These are phyloP conservation scores for Eimeria acervulina DNA, from an alignment of 169 alveolate species.

Conservation along the genomic window DNA sequence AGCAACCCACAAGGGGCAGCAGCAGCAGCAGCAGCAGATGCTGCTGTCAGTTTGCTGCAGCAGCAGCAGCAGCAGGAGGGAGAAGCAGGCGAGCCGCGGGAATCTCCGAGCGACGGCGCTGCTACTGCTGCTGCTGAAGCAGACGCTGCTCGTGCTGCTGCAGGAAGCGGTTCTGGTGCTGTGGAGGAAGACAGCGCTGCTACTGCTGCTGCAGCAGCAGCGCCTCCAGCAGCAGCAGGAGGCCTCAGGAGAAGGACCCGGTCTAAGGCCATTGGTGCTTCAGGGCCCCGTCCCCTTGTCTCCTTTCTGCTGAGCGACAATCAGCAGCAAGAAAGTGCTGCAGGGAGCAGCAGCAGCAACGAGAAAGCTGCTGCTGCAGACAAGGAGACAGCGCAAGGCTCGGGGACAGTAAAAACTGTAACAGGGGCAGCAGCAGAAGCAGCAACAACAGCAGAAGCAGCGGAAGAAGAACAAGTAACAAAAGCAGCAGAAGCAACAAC, in stretches of 20 bases:
- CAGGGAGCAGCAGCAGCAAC: not conserved
- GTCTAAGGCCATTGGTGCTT: not conserved
- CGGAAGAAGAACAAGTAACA: not conserved
- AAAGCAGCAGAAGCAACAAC: too few relatives aligned
- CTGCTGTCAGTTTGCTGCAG: not conserved
- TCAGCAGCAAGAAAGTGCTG: not conserved
- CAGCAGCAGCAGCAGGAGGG: not conserved
- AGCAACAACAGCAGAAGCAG: not conserved
- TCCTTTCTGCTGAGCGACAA: not conserved
- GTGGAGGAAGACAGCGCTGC: not conserved
- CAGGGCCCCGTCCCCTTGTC: not conserved
- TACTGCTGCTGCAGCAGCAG: constrained; percentile 4
- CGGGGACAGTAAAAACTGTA: not conserved
- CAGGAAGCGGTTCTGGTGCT: not conserved
- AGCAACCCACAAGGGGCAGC: not conserved
- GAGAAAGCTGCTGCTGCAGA: not conserved
- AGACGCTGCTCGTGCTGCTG: not conserved
- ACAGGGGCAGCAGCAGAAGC: constrained; percentile 15
- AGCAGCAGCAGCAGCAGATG: not conserved
- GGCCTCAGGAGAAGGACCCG: not conserved
- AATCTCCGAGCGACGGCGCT: not conserved
- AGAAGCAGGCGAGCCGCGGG: not conserved
- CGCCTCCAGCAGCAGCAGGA: not conserved
- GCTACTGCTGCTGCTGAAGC: not conserved
- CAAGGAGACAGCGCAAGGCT: constrained; percentile 11